Conservation (phyloP, 768 basidiomycete species). For the Termitomyces sp. region DNA sequence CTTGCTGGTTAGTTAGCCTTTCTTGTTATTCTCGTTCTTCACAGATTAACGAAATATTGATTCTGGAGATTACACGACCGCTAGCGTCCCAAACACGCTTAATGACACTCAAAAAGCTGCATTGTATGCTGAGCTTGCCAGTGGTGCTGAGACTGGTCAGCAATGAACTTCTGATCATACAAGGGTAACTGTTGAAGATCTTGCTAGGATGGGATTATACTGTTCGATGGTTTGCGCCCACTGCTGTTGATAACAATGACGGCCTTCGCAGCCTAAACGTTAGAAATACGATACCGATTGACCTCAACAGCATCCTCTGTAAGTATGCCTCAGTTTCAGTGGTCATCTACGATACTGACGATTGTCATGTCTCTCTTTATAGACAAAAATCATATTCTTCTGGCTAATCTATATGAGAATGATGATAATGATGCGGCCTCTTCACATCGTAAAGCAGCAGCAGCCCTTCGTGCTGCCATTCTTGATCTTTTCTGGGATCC, state of each 20-base stretch:
- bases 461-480: constrained; percentile 60
- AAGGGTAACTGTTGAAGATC: background rate
- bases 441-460: constrained; percentile 55
- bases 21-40: background rate
- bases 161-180: constrained; percentile 3
- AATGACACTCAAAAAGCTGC: constrained; percentile 56
- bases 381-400: constrained; percentile 63
- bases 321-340: constrained; percentile 25
- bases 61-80: constrained; percentile 69
- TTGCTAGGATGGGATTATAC: constrained; percentile 49
- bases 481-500: constrained; percentile 88
- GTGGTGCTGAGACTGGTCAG: constrained; percentile 79
- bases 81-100: constrained; percentile 64
- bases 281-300: constrained; percentile 64
- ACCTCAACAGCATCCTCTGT: constrained; percentile 86
- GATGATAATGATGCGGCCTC: constrained; percentile 40
- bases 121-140: constrained; percentile 86
- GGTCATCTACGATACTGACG: background rate
- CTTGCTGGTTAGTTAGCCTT: constrained; percentile 44
- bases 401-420: constrained; percentile 59
- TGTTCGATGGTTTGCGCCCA: constrained; percentile 42
- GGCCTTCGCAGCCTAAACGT: constrained; percentile 73
- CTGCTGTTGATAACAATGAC: constrained; percentile 37
- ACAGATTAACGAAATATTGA: constrained; percentile 2
- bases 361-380: constrained; percentile 1